A percentile compares a stretch with the other conserved stretches of the same genome.
These are phyloP conservation scores for Pyrenophora tritici-repentis DNA, from an alignment of 2,329 filamentous ascomycete genomes.

Conservation along the genomic window DNA sequence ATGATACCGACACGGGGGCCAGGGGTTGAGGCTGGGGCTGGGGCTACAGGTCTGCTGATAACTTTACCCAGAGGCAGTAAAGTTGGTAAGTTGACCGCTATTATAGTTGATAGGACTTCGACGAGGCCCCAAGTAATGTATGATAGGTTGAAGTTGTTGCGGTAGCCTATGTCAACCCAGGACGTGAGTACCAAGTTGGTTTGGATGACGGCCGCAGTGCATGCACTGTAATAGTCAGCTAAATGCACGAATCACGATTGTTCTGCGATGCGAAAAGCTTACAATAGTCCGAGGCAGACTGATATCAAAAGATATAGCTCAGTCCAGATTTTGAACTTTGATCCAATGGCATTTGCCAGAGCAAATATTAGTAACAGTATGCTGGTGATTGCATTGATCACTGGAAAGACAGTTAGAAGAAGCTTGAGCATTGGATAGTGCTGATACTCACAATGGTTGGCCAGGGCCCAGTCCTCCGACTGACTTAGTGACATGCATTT, in stretches of 20 bases:
- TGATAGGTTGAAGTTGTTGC: slow-evolving; percentile 8
- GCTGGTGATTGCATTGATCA: slow-evolving; percentile 30
- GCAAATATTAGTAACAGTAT: slow-evolving; percentile 37
- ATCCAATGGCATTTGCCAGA: not conserved
- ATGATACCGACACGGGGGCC: not conserved
- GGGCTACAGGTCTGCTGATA: not conserved
- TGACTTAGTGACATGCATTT: slow-evolving; percentile 42
- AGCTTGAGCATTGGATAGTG: not conserved
- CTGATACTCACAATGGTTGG: slow-evolving; percentile 47
- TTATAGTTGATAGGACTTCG: slow-evolving; percentile 13
- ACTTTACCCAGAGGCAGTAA: slow-evolving; percentile 6
- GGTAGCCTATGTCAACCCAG: slow-evolving; percentile 7
- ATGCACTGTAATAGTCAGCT: slow-evolving; percentile 45
- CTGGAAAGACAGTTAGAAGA: not conserved
- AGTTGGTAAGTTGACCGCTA: slow-evolving; percentile 8
- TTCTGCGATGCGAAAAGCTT: slow-evolving; percentile 43
- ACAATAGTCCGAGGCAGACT: slow-evolving; percentile 46
- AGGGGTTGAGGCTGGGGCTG: not conserved
- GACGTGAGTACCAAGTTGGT: slow-evolving; percentile 13
- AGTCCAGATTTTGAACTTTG: slow-evolving; percentile 1
- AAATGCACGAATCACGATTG: slow-evolving; percentile 29
- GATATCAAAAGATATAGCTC: slow-evolving; percentile 38
- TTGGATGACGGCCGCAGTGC: slow-evolving; percentile 49
- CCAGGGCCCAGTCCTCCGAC: slow-evolving; percentile 52
- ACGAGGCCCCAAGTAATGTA: slow-evolving; percentile 8